These are phyloP conservation scores for Chlamydomonas sp. DNA, from an alignment of 139 green algal genomes.

Conservation along the genomic window DNA sequence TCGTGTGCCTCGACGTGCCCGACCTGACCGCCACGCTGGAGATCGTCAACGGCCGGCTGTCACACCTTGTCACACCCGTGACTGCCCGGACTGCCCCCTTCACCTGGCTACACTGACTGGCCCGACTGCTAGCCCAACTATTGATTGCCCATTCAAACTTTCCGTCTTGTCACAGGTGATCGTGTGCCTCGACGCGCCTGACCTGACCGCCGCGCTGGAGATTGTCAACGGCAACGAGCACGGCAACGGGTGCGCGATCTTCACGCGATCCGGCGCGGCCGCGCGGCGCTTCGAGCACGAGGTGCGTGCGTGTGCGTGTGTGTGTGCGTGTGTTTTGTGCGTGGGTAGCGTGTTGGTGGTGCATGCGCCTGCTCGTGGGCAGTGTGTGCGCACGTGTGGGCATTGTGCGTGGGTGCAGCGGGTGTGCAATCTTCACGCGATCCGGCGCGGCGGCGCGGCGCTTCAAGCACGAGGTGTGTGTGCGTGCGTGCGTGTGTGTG, in stretches of 20 bases:
- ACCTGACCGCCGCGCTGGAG: conserved; percentile 77
- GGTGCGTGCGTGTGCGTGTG: conserved; percentile 17
- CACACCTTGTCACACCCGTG: too few relatives aligned
- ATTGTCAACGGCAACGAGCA: conserved; percentile 86
- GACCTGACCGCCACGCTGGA: conserved; percentile 79
- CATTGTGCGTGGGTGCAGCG: conserved; percentile 52
- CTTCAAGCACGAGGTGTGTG: too few relatives aligned
- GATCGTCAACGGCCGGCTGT: conserved; percentile 78
- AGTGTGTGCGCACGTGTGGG: background rate
- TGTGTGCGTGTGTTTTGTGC: background rate
- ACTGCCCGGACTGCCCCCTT: too few relatives aligned
- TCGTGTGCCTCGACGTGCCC: too few relatives aligned
- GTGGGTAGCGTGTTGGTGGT: background rate
- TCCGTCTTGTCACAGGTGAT: too few relatives aligned
- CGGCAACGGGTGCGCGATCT: conserved; percentile 92
- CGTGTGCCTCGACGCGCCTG: too few relatives aligned
- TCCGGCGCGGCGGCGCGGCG: conserved; percentile 66
- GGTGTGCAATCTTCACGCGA: conserved; percentile 84
- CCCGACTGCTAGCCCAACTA: too few relatives aligned
- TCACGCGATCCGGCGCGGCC: conserved; percentile 74
- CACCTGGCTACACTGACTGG: too few relatives aligned
- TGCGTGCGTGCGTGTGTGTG: too few relatives aligned
- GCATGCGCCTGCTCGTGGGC: background rate
- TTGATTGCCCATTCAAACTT: too few relatives aligned
- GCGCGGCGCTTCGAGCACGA: conserved; percentile 77